Evolutionary conservation across 805 yeast species (phyloP), one percentile per base, ranked within the genome.

Genomic region (Cyberlindnera mrakii): DNA sequence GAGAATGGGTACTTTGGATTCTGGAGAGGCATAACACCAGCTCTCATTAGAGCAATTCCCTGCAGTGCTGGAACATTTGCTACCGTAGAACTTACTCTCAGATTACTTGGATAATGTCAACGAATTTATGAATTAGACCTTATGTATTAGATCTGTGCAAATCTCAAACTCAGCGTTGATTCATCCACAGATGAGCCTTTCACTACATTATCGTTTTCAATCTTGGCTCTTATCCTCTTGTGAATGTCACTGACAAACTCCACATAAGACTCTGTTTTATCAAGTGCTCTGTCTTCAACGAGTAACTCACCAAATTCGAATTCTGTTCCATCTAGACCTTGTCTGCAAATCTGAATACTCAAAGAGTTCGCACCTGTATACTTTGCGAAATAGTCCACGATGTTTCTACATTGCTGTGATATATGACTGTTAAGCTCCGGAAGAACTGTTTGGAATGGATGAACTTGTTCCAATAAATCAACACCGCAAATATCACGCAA

Each of bases 11-110:
- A 65, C 5, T 47, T 62, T 11, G 84, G 83, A 0, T 78, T 78
- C 58, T 78, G 83, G 83, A 70, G 73, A 60, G 85, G 85, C 9
- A 67, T 78, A 35, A 73, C 68, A 0, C 85, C 85, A 0, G 75
- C 83, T 18, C 63, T 78, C 34, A 45, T 77, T 4, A 68, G 85
- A 53, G 85, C 85, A 0, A 70, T 77, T 33, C 85, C 85, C 4
- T 76, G 82, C 51, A 72, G 80, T 55, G 85, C 90, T 1, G 85
- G 85, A 14, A 83, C 91, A 0, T 83, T 83, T 68, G 85, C 89
- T 3, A 77, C 83, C 13, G 90, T 83, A 3, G 91, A 83, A 55
- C 65, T 77, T 43, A 81, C 87, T 0, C 60, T 83, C 46, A 63
- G 91, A 40, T 31, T 57, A 13, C 30, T 57, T 17, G 58, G 53